Evolutionary conservation across 208 protist species (phyloP).

Genomic region (Wallacemonas sp.): DNA sequence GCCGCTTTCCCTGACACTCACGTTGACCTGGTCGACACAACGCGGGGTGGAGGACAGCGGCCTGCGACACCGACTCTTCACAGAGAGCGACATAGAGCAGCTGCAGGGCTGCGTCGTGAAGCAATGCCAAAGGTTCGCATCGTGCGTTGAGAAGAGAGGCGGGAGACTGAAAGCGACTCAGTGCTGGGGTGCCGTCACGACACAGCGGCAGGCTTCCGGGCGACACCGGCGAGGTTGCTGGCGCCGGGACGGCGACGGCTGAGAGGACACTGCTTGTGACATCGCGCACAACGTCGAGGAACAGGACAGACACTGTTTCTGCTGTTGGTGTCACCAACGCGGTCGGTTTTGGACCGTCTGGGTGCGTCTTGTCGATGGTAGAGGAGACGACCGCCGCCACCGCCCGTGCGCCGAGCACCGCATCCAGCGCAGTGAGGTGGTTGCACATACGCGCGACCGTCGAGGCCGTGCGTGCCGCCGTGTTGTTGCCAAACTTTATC

Average conservation of each 20-base stretch:
- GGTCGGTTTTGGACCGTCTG: no score
- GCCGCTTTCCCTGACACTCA: no score
- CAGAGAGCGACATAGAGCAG: conserved; percentile 49
- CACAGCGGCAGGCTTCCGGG: conserved; percentile 16
- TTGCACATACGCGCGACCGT: conserved; percentile 29
- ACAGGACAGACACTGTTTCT: conserved; percentile 7
- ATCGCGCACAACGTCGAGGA: conserved; percentile 30
- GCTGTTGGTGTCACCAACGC: not conserved
- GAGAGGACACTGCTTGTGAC: no score
- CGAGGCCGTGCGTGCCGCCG: not conserved
- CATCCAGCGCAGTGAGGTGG: conserved; percentile 46
- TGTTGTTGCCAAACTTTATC: not conserved
- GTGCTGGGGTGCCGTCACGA: conserved; percentile 17
- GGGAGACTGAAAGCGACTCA: conserved; percentile 35
- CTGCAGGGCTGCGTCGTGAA: conserved; percentile 44
- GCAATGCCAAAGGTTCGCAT: conserved; percentile 13
- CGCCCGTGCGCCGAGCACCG: conserved; percentile 13
- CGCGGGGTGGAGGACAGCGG: not conserved
- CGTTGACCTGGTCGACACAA: no score
- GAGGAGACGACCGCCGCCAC: no score
- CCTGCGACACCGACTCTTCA: conserved; percentile 18
- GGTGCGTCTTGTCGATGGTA: no score
- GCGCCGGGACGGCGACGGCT: not conserved
- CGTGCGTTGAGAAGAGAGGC: conserved; percentile 13
- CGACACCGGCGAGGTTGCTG: not conserved